Percentiles rank a stretch among this genome's conserved stretches.
Conservation (phyloP, 2,329 filamentous ascomycete genomes). For the Alternaria burnsii region DNA sequence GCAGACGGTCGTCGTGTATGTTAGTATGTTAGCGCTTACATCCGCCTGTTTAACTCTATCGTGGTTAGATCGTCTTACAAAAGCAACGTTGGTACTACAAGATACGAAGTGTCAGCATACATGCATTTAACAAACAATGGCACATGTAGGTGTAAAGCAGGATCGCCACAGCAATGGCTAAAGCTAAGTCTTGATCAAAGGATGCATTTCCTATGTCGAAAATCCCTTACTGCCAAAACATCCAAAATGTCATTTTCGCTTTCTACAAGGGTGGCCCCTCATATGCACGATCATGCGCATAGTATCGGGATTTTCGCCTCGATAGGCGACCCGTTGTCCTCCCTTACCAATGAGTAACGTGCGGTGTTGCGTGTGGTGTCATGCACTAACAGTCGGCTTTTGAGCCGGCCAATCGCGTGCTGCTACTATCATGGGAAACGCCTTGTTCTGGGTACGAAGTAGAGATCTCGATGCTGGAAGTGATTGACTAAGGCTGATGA, state of each 20-base stretch:
- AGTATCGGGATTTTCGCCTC: neutral
- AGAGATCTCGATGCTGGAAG: neutral
- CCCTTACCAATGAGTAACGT: constrained; percentile 1
- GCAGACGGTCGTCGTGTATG: neutral
- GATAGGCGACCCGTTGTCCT: constrained; percentile 2
- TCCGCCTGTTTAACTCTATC: neutral
- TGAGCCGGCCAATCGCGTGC: neutral
- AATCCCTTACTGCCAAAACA: neutral
- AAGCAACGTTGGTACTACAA: neutral
- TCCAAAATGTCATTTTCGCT: neutral
- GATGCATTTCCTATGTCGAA: neutral
- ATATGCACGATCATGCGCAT: constrained; percentile 2
- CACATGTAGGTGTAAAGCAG: neutral
- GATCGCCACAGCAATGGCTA: neutral
- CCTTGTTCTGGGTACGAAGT: neutral
- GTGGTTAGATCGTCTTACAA: neutral
- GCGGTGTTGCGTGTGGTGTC: neutral
- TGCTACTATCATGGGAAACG: neutral
- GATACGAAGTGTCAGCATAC: neutral
- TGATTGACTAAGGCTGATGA: neutral
- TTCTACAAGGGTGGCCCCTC: neutral
- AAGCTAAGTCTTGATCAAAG: neutral
- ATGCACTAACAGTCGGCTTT: neutral
- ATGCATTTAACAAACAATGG: neutral
- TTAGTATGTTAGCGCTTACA: neutral